Evolutionary conservation across 306 rosid species (phyloP).

Genomic region (Abrus pulchellus): DNA sequence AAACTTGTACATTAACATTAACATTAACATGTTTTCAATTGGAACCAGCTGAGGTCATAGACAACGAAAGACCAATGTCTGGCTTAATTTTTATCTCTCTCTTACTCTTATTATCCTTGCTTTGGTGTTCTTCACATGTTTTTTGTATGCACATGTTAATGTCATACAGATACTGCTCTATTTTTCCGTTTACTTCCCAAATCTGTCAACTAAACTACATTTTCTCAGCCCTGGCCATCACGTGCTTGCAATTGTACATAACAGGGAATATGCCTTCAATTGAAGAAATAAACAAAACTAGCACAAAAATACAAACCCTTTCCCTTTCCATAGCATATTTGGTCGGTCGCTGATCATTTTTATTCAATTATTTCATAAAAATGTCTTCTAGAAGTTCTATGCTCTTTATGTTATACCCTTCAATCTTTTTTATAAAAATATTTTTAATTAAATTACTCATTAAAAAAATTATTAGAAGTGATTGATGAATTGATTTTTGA

Average conservation of each 20-base stretch:
- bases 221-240: not conserved
- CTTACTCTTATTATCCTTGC: not conserved
- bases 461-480: no score
- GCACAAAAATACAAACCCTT: conserved; percentile 21
- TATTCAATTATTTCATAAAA: not conserved
- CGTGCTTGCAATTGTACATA: conserved; percentile 39
- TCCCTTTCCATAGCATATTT: conserved; percentile 26
- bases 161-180: conserved; percentile 9
- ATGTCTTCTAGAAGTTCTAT: not conserved
- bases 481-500: no score
- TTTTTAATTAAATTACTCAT: no score
- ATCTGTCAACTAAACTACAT: conserved; percentile 20
- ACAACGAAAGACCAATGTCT: conserved; percentile 44
- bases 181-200: conserved; percentile 43
- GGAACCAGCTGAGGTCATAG: conserved; percentile 10
- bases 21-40: not conserved
- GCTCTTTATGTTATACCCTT: not conserved
- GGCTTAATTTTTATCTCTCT: conserved; percentile 7
- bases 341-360: conserved; percentile 17
- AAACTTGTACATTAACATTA: not conserved
- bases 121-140: conserved; percentile 50
- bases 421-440: no score
- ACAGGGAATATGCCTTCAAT: conserved; percentile 49
- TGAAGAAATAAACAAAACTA: conserved; percentile 8
- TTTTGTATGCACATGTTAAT: conserved; percentile 25